phyloP scores from a whole-genome alignment of 495 filamentous ascomycete genomes.

The Lineolata rhizophorae region DNA sequence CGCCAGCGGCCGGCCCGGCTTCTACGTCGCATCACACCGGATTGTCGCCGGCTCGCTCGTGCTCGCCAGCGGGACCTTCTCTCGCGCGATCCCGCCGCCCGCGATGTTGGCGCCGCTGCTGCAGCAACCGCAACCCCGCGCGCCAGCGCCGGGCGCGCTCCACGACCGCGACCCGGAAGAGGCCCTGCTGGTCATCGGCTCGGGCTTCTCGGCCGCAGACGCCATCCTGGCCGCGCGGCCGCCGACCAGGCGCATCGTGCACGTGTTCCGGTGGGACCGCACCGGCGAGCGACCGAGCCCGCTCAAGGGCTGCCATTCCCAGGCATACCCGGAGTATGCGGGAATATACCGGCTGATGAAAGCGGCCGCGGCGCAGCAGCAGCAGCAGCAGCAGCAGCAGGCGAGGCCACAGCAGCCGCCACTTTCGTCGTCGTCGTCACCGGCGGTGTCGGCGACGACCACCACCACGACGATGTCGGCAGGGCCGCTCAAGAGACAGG shows the following conservation, averaged over 20 bases:
- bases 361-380: conserved; percentile 24
- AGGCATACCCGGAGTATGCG: conserved; percentile 47
- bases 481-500: conserved; percentile 1
- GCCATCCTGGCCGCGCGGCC: conserved; percentile 35
- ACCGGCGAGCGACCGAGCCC: conserved; percentile 35
- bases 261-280: conserved; percentile 38
- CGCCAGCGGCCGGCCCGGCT: conserved; percentile 17
- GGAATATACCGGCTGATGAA: conserved; percentile 43
- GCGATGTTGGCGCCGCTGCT: conserved; percentile 20
- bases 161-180: conserved; percentile 7
- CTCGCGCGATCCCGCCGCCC: conserved; percentile 29
- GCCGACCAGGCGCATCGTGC: conserved; percentile 29
- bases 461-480: no score
- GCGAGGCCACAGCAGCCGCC: no score
- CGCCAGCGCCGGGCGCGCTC: no score
- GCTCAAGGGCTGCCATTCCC: conserved; percentile 36
- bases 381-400: no score
- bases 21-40: conserved; percentile 28
- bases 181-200: conserved; percentile 32
- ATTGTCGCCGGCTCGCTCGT: conserved; percentile 38
- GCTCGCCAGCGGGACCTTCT: conserved; percentile 41
- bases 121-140: no score
- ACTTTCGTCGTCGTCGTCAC: no score
- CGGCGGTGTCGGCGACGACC: no score
- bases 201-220: conserved; percentile 44